A percentile compares a stretch with the other conserved stretches of the same genome.
phyloP scores from a whole-genome alignment of 75 land plant genomes.

The Pinus taeda region DNA sequence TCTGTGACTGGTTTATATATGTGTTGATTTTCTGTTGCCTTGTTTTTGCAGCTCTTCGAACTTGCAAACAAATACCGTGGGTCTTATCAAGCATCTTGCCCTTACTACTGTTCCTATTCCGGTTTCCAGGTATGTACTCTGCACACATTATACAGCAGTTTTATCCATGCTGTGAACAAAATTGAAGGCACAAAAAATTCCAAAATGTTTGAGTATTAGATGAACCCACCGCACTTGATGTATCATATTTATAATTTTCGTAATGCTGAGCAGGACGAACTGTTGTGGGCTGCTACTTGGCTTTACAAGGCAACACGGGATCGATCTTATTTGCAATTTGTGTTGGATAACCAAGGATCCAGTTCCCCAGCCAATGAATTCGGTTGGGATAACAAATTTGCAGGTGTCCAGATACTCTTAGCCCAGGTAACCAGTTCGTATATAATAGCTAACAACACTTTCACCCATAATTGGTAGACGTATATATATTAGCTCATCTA shows the following conservation, averaged over 20 bases:
- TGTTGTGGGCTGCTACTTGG: conserved; percentile 64
- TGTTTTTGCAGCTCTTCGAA: conserved; percentile 56
- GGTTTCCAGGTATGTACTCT: conserved; percentile 61
- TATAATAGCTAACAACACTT: too few species aligned
- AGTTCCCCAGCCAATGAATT: conserved; percentile 19
- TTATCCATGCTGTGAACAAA: too few species aligned
- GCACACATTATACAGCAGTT: neutral
- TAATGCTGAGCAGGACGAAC: conserved; percentile 38
- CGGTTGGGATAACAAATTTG: conserved; percentile 48
- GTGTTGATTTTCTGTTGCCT: neutral
- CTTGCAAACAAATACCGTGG: conserved; percentile 90
- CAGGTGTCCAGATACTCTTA: conserved; percentile 27
- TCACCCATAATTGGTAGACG: too few species aligned
- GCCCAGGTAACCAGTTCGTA: conserved; percentile 20
- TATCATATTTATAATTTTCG: too few species aligned
- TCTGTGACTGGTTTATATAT: too few species aligned
- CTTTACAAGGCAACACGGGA: conserved; percentile 34
- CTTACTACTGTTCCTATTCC: conserved; percentile 89
- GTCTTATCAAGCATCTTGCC: conserved; percentile 77
- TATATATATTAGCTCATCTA: too few species aligned
- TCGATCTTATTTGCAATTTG: conserved; percentile 18
- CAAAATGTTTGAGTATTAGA: too few species aligned
- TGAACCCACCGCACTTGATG: too few species aligned
- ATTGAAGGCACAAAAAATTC: too few species aligned
- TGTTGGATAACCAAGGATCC: conserved; percentile 15